These are phyloP conservation scores for Globisporangium parvum DNA, from an alignment of 352 stramenopile species.

Conservation along the genomic window DNA sequence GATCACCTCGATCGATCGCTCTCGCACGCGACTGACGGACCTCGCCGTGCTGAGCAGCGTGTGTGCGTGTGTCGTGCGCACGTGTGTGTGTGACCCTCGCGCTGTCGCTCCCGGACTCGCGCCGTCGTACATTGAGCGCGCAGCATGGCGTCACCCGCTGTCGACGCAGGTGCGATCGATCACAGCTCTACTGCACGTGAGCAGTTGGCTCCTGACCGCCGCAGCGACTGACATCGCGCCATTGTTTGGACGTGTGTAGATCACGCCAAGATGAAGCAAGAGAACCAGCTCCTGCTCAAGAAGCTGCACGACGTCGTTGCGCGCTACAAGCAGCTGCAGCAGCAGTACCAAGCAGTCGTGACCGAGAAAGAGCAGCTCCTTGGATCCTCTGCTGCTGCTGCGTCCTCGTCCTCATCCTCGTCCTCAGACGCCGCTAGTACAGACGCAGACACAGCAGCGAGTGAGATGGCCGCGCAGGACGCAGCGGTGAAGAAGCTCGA, in stretches of 20 bases:
- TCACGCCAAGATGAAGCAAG: slow-evolving; percentile 37
- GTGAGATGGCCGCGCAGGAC: slow-evolving; percentile 18
- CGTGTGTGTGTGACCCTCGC: too few species aligned
- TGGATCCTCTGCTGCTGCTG: not conserved
- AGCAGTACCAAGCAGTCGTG: slow-evolving; percentile 36
- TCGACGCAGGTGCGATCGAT: not conserved
- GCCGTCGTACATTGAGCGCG: not conserved
- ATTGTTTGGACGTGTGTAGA: slow-evolving; percentile 3
- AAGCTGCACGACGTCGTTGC: slow-evolving; percentile 52
- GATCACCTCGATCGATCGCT: too few species aligned
- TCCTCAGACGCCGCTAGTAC: not conserved
- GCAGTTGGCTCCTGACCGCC: too few species aligned
- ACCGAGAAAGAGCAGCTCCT: slow-evolving; percentile 18
- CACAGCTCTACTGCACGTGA: too few species aligned
- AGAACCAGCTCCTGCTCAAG: slow-evolving; percentile 49
- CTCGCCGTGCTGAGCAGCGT: not conserved
- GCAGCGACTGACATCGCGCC: not conserved
- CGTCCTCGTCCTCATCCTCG: not conserved
- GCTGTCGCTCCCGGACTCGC: not conserved
- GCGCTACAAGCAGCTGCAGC: slow-evolving; percentile 44
- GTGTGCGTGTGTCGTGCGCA: not conserved
- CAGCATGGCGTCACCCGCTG: not conserved
- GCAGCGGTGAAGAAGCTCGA: slow-evolving; percentile 42
- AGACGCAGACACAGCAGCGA: slow-evolving; percentile 1
- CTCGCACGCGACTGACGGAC: too few species aligned